These are phyloP conservation scores for Rhizopogon roseolus DNA, from an alignment of 768 basidiomycete species.

Conservation along the genomic window DNA sequence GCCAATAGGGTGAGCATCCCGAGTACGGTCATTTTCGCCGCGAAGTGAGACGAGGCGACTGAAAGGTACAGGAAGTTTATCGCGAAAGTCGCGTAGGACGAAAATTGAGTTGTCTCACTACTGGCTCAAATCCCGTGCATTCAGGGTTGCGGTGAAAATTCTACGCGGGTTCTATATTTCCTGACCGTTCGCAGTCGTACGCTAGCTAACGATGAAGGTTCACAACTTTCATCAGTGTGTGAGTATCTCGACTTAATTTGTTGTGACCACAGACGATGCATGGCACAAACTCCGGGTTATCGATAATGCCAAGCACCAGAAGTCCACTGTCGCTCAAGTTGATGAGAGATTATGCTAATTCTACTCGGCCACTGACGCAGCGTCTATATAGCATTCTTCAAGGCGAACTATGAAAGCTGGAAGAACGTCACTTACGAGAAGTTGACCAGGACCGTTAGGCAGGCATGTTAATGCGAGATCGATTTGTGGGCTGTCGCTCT, in stretches of 20 bases:
- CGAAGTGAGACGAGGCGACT: constrained; percentile 1
- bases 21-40: constrained; percentile 3
- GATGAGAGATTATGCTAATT: neutral
- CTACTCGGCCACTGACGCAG: neutral
- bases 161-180: neutral
- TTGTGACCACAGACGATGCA: neutral
- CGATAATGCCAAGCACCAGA: neutral
- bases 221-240: neutral
- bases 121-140: constrained; percentile 10
- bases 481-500: neutral
- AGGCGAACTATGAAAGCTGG: neutral
- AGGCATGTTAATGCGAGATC: neutral
- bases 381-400: neutral
- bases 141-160: constrained; percentile 2
- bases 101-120: constrained; percentile 6
- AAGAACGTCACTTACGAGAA: neutral
- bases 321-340: neutral
- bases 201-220: neutral
- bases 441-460: neutral
- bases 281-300: neutral
- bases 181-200: neutral
- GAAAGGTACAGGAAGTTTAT: constrained; percentile 8
- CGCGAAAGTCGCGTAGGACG: neutral
- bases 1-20: constrained; percentile 3
- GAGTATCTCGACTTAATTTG: neutral